A percentile compares a stretch with the other conserved stretches of the same genome.
Evolutionary conservation across 768 basidiomycete genomes (phyloP).

Genomic region (Sarcomyxa edulis): DNA sequence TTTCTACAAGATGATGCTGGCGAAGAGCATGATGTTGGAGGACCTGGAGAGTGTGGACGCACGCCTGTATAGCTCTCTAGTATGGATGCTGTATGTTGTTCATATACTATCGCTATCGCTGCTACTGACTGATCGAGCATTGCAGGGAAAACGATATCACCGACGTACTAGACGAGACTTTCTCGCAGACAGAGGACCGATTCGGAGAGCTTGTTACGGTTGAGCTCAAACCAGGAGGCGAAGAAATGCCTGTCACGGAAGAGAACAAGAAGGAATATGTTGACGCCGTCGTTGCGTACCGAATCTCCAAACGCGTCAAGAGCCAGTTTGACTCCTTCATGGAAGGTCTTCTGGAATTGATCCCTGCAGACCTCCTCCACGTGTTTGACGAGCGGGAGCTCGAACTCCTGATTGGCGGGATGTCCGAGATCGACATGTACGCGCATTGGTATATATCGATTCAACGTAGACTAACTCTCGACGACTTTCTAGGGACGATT

Average conservation of each 20-base stretch:
- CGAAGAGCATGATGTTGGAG: constrained; percentile 50
- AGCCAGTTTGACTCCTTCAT: constrained; percentile 85
- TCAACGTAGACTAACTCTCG: neutral
- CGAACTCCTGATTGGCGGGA: constrained; percentile 86
- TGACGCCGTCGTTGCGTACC: constrained; percentile 73
- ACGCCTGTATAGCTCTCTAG: constrained; percentile 61
- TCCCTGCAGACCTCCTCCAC: constrained; percentile 77
- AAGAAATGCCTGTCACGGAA: constrained; percentile 58
- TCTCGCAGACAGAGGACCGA: constrained; percentile 65
- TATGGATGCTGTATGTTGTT: constrained; percentile 66
- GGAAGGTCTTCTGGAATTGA: constrained; percentile 79
- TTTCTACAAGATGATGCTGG: constrained; percentile 76
- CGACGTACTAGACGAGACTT: constrained; percentile 68
- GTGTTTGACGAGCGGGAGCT: constrained; percentile 92
- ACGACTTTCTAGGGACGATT: constrained; percentile 60
- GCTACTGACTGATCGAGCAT: too few species aligned
- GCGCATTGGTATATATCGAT: constrained; percentile 16
- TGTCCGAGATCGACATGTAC: constrained; percentile 87
- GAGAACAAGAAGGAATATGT: constrained; percentile 79
- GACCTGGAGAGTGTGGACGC: constrained; percentile 71
- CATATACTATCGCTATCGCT: neutral
- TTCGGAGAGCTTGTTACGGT: constrained; percentile 70
- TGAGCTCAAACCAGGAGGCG: constrained; percentile 62
- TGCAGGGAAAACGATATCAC: constrained; percentile 72
- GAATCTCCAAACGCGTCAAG: constrained; percentile 75